Base-by-base conservation (phyloP, 75 land plant species). In the Larix kaempferi region DNA sequence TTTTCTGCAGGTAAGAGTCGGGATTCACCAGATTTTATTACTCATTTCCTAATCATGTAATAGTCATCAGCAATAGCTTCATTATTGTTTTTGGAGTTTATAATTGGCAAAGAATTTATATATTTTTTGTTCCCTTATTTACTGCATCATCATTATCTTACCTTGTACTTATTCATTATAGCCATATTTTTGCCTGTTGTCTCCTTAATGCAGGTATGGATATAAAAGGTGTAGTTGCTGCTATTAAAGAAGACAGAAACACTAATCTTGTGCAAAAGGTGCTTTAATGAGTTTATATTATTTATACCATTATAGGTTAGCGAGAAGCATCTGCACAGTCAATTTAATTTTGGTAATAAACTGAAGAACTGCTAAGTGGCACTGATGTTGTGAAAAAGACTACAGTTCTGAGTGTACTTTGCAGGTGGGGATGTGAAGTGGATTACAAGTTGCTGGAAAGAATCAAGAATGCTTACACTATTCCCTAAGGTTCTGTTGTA, bases 141-240 rank as follows among this genome's bases (percentile, higher is more conserved):
- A 67, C 39, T 69, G 39, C 17, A 49, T 13, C 62, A 8, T 52
- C 27, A 15, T 41, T 67, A 63, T 63, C 52, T 44, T 16, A 1
- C 54, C 69, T 11, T 56, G 57, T 22, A 63, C 41, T 58, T 56
- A 19, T 75, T 13, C 59, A 74, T 64, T 27, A 83, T 81, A 44
- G 66, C 49, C 39, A 76, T 35, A 15, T 61, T 25, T 61, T 84
- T 84, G 71, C 72, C 73, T 78, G 69, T 78, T 22, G 69, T 67
- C 29, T 56, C 82, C 52, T 84, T 26, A 67, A 76, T 91, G 97
- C 98, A 95, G 98, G 98, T 65, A 95, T 95, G 98, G 98, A 95
- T 87, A 90, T 95, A 72, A 95, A 95, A 79, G 91, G 97, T 74
- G 89, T 94, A 73, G 98, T 85, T 83, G 98, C 97, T 71, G 92